Base-by-base conservation (phyloP, 2,329 filamentous ascomycete genomes). In the Torrubiella hemipterigena region DNA sequence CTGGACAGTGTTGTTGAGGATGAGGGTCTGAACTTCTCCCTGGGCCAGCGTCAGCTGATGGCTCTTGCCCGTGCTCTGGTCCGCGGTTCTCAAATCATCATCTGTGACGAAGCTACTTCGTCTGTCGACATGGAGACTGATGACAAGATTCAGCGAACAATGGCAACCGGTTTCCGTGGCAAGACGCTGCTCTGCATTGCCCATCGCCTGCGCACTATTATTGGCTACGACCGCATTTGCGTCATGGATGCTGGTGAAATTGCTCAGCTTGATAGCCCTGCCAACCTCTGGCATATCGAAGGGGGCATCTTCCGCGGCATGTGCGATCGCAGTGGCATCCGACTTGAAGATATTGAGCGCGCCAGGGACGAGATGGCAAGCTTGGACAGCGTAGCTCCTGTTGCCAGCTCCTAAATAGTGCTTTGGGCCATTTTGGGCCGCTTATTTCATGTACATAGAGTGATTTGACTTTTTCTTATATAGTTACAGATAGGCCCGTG, bases 71-170 rank as follows among this genome's bases (percentile, higher is more conserved):
- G 91, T 1, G 91, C 91, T 0, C 72, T 98, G 3, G 89, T 96
- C 5, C 77, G 89, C 22, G 76, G 79, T 26, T 81, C 79, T 1
- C 84, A 81, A 44, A 95, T 96, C 56, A 95, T 96, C 45, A 79
- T 98, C 30, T 95, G 89, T 55, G 91, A 98, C 61, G 91, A 98
- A 56, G 91, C 91, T 1, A 98, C 91, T 0, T 85, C 79, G 2
- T 82, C 75, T 0, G 87, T 96, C 7, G 89, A 96, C 54, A 91
- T 95, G 65, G 89, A 95, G 50, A 96, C 89, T 4, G 91, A 98
- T 51, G 80, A 85, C 56, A 93, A 91, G 68, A 94, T 96, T 50
- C 89, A 96, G 56, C 64, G 66, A 33, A 93, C 87, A 4, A 95
- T 96, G 55, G 79, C 83, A 1, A 68, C 71, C 2, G 87, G 78